Evolutionary conservation across 2,329 filamentous ascomycete species (phyloP), one percentile per base, ranked within the genome.

Genomic region (Aspergillus fijiensis): DNA sequence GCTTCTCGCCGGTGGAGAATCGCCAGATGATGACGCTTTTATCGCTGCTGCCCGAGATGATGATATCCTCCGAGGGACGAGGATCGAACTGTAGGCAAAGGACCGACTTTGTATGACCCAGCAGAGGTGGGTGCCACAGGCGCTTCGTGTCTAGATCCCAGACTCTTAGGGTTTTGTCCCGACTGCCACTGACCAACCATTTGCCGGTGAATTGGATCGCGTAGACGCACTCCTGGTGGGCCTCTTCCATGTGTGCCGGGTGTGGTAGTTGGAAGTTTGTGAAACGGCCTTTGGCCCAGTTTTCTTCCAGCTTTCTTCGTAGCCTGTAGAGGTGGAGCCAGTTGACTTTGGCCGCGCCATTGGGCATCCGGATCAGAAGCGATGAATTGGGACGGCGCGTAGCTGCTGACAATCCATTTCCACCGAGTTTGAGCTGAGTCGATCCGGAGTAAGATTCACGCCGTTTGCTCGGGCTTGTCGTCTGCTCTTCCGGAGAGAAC

Each of bases 41-140:
- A 75, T 99, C 95, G 69, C 93, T 96, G 69, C 94, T 96, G 42
- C 94, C 95, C 7, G 93, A 96, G 10, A 97, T 89, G n/a, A 99
- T 89, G 45, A 99, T 79, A 69, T 98, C 94, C 72, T 98, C 91
- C 14, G 90, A 86, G 0, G 91, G 89, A 55, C 89, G 87, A 3
- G 93, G 89, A 71, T 99, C 95, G 71, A 98, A 99, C 70, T 99
- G 95, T 29, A 99, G 82, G 71, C 95, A 99, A 11, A 99, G 79
- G 0, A 99, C 95, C 1, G 94, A 98, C 14, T 92, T 93, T 11
- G 77, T 79, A 72, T 99, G 95, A 3, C 90, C 93, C 5, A 78
- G 72, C 9, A 99, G 79, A 1, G 92, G 91, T n/a, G 83, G 81
- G 35, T 88, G 82, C 19, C 89, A 81, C n/a, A 97, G 80, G 39